Base-by-base conservation (phyloP, 2,329 filamentous ascomycete species). In the Cordyceps cicadae region DNA sequence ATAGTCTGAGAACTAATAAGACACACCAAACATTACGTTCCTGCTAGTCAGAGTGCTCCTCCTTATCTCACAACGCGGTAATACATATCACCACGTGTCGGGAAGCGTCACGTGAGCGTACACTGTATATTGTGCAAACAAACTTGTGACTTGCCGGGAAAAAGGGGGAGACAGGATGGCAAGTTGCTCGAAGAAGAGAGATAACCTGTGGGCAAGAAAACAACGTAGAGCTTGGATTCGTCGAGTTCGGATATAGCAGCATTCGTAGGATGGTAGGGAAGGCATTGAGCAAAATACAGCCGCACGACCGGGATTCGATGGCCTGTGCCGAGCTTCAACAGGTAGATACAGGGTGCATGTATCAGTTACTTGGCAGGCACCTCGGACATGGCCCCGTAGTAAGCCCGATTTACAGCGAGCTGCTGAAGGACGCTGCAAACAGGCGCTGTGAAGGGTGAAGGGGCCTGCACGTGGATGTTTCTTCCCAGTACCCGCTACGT, bases 401-500 rank as follows among this genome's bases (percentile, higher is more conserved):
- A 37, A 34, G 51, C 32, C 58, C 51, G 43, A 43, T 54, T 37
- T 54, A 49, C 43, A 54, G 50, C 46, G 51, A 43, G 51, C 51
- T 17, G 14, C 11, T 11, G 3, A 3, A 29, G 26, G 26, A 6
- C 3, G 26, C 26, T 29, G 41, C 41, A 12, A 29, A 17, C 46
- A 2, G 17, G 56, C 39, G 19, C 57, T 39, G 55, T 17, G n/a
- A 46, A 39, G 19, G 12, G 12, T n/a, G n/a, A n/a, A n/a, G n/a
- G n/a, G n/a, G n/a, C 12, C 49, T 39, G 39, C 48, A 59, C 49
- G 57, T 59, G 55, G 55, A 59, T 32, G 55, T 48, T 24, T 24
- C 37, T 53, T 34, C 5, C 48, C 19, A 3, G 46, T 61, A 61
- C 48, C 52, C 59, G 52, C 59, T 55, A 60, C 59, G 46, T 52